Base-by-base conservation (phyloP, 2,329 filamentous ascomycete species). In the Furcasterigmium furcatum region DNA sequence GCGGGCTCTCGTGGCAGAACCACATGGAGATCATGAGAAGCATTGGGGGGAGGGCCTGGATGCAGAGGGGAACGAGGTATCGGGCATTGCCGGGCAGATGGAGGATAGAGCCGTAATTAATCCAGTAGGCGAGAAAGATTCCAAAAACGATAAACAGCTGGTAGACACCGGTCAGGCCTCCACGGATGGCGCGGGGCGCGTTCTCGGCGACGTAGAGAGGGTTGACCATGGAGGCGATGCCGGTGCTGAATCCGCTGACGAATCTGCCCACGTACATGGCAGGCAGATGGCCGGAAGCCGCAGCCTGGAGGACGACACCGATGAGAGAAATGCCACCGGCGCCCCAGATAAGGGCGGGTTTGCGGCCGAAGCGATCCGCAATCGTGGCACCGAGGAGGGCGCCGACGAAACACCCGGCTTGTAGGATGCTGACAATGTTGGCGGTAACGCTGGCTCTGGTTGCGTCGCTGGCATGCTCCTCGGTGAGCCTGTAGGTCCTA, bases 81-180 rank as follows among this genome's bases (percentile, higher is more conserved):
- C 41, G 30, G 7, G 41, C 30, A 9, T 20, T 36, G 10, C 41
- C 41, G n/a, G 30, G 9, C 9, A 43, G 18, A 32, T 43, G 41
- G 4, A 25, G 41, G 8, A 36, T 22, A 21, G 20, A 36, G 30
- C 41, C 41, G 12, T 43, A 43, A 30, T 43, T 43, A 20, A 43
- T 27, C 41, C 34, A 36, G 41, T 43, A 43, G 9, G 41, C 30
- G 5, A 43, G 14, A 13, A 43, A 43, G 21, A 43, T 43, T 5
- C 41, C 41, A n/a, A 20, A 25, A 9, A 43, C 41, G 41, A 43
- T 43, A 32, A 43, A 43, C 18, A 43, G 41, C 48, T 77, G 72
- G 47, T 74, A 77, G n/a, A 77, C 72, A 22, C 74, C 74, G 7
- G 76, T 63, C 1, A 77, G 60, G 4, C 73, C 65, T 9, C 74